Conservation (phyloP, 1,284 basidiomycete species). For the Heterobasidion annosum region DNA sequence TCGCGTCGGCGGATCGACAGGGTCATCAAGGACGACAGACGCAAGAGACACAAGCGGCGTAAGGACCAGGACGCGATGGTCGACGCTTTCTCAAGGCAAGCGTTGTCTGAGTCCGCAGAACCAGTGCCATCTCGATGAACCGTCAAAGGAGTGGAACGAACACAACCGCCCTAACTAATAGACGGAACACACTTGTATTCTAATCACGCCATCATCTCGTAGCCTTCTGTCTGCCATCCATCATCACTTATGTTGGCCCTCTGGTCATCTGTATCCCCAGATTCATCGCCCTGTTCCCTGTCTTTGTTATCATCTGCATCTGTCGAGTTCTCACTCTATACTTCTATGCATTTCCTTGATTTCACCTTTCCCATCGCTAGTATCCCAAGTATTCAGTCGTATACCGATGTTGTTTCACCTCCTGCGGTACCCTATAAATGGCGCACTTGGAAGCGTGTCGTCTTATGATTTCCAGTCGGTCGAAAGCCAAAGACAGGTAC, state of each 20-base stretch:
- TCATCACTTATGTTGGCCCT: not conserved
- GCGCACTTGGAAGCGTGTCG: too few relatives aligned
- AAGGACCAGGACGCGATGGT: conserved; percentile 75
- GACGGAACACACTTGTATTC: conserved; percentile 1
- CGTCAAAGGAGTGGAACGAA: not conserved
- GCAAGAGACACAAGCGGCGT: conserved; percentile 65
- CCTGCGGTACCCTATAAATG: too few relatives aligned
- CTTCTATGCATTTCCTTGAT: not conserved
- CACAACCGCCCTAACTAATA: not conserved
- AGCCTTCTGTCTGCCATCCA: not conserved
- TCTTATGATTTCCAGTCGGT: too few relatives aligned
- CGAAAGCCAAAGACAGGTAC: too few relatives aligned
- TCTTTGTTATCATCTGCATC: not conserved
- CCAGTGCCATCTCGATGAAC: not conserved
- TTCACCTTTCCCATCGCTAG: not conserved
- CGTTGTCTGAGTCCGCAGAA: conserved; percentile 6
- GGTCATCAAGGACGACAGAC: conserved; percentile 71
- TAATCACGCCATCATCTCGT: not conserved
- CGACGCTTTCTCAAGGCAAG: conserved; percentile 46
- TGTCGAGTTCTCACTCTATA: not conserved
- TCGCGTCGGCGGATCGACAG: conserved; percentile 62
- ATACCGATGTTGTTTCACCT: too few relatives aligned
- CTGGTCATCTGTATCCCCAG: not conserved
- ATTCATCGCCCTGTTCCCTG: not conserved
- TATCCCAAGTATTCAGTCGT: not conserved